Evolutionary conservation across 1,284 basidiomycete genomes (phyloP).

Genomic region (Ustilago nuda): DNA sequence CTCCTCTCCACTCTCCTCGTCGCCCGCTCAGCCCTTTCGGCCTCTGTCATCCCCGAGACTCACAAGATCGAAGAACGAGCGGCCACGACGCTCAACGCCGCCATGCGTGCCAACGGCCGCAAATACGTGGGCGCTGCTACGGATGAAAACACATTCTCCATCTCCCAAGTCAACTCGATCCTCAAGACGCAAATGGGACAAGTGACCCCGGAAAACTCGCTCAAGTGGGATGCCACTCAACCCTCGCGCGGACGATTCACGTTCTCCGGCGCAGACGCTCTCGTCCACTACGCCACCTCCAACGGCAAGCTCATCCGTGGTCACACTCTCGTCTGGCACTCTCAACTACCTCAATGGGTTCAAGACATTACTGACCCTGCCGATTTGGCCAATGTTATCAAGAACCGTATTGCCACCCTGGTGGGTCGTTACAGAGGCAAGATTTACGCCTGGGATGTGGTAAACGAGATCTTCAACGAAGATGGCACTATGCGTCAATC

Average conservation of each 20-base stretch:
- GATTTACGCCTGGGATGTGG: conserved; percentile 31
- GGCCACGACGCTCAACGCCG: conserved; percentile 18
- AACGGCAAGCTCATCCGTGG: conserved; percentile 32
- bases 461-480: conserved; percentile 38
- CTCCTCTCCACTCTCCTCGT: conserved; percentile 17
- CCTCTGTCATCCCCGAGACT: conserved; percentile 16
- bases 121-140: conserved; percentile 19
- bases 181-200: conserved; percentile 19
- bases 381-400: conserved; percentile 28
- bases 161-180: conserved; percentile 8
- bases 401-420: conserved; percentile 23
- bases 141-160: conserved; percentile 12
- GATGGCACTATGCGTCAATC: conserved; percentile 22
- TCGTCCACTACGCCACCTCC: conserved; percentile 23
- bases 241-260: conserved; percentile 20
- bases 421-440: conserved; percentile 29
- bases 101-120: conserved; percentile 6
- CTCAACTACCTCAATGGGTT: conserved; percentile 22
- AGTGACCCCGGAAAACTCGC: conserved; percentile 29
- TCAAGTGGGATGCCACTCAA: conserved; percentile 34
- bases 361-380: conserved; percentile 18
- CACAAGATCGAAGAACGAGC: conserved; percentile 8
- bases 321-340: conserved; percentile 30
- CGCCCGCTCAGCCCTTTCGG: conserved; percentile 9
- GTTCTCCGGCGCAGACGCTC: conserved; percentile 18